Evolutionary conservation across 2,329 filamentous ascomycete genomes (phyloP).

Genomic region (Trichoderma cornu-damae): DNA sequence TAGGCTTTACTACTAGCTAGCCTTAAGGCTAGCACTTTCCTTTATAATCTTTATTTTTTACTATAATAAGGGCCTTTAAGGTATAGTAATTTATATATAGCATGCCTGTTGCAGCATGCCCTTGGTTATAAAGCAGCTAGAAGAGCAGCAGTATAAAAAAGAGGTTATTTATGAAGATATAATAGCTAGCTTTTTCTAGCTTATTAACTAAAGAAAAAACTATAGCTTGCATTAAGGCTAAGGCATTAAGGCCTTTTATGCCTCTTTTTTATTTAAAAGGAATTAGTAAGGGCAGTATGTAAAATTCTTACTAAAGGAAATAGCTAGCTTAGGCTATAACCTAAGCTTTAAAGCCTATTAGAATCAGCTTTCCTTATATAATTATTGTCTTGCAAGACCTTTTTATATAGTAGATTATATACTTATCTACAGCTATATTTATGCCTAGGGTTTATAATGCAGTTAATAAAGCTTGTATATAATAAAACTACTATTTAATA

Average conservation of each 20-base stretch:
- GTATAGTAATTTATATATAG: background rate
- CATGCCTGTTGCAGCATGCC: background rate
- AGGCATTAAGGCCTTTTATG: too few species aligned
- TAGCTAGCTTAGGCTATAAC: background rate
- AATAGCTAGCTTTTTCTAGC: background rate
- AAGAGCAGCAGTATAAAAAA: background rate
- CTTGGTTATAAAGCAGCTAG: background rate
- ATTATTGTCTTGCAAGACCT: background rate
- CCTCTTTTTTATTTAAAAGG: background rate
- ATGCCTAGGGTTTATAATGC: background rate
- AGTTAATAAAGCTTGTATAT: background rate
- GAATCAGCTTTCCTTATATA: background rate
- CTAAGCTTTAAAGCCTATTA: background rate
- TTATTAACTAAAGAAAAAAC: background rate
- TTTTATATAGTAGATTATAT: background rate
- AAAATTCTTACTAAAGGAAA: background rate
- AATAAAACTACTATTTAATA: background rate
- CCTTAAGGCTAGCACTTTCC: background rate
- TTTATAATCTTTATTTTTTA: background rate
- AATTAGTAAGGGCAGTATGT: background rate
- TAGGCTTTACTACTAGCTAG: background rate
- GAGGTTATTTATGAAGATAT: background rate
- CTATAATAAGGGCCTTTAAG: background rate
- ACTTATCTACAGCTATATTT: background rate
- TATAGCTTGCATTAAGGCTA: background rate